Evolutionary conservation across 495 filamentous ascomycete genomes (phyloP), one percentile per base, ranked within the genome.

Genomic region (Penicillium turbatum): DNA sequence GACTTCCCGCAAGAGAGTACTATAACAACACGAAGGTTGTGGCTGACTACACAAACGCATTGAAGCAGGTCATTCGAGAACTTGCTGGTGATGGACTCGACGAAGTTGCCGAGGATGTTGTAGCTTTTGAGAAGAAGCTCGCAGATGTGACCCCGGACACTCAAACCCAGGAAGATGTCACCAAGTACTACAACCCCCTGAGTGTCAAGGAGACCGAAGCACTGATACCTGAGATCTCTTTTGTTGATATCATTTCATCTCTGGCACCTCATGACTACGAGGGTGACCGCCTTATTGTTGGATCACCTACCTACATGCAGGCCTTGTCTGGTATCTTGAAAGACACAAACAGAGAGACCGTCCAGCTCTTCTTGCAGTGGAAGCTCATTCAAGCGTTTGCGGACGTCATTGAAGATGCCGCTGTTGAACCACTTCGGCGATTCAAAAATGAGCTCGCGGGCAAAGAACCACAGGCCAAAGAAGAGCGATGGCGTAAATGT

Each of bases 401-500:
- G 24, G 60, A 64, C 31, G 64, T 67, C 39, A 72, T 88, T 46
- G 81, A 88, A 56, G 78, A 83, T 46, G 71, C 78, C 6, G 78
- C 80, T 35, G 53, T 86, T 34, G 71, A 77, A 44, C 82, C 86
- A 19, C 78, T 84, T 26, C 72, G 61, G 24, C 74, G 74, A 39
- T 87, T 89, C 61, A 71, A 73, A 24, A 87, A 84, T 57, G 68
- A 72, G 29, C 63, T 84, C 11, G 68, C 62, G 51, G 82, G 82
- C 4, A 82, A 79, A 67, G 84, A 87, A 48, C 81, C 84, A 1
- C 70, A 86, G 46, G 79, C 85, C 0, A 74, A 71, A 26, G 71
- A 83, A 27, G 86, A 89, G 41, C 72, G 86, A 49, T 89, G 86
- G 86, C 78, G 84, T 58, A 86, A 81, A 31, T 89, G 86, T 57